Conservation (phyloP, 805 yeast genomes). For the Candida ulmi region DNA sequence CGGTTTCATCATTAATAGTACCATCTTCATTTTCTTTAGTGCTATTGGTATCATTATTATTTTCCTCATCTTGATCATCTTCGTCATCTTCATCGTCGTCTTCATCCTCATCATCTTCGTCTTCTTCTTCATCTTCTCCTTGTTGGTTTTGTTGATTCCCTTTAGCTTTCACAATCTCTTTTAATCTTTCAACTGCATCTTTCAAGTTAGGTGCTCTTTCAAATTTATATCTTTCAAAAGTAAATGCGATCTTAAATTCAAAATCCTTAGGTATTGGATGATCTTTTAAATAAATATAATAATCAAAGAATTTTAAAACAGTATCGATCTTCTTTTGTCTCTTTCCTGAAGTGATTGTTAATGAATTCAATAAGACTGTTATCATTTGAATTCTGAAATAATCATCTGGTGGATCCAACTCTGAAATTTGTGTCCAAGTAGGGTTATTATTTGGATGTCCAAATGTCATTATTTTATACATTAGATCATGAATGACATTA, state of each 20-base stretch:
- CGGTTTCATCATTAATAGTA: too few species aligned
- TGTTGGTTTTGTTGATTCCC: conserved; percentile 11
- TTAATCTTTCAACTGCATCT: conserved; percentile 39
- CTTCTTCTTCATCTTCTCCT: conserved; percentile 19
- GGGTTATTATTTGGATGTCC: conserved; percentile 67
- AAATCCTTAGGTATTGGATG: conserved; percentile 61
- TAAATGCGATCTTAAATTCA: conserved; percentile 44
- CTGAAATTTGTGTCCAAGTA: conserved; percentile 30
- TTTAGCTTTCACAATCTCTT: conserved; percentile 21
- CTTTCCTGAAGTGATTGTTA: conserved; percentile 16
- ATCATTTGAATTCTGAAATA: conserved; percentile 66
- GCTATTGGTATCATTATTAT: conserved; percentile 13
- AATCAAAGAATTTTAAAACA: conserved; percentile 62
- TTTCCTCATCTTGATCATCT: conserved; percentile 21
- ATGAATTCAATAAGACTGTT: conserved; percentile 34
- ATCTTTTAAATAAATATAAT: conserved; percentile 56
- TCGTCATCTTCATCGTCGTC: conserved; percentile 24
- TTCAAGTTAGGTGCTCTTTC: conserved; percentile 30
- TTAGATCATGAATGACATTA: conserved; percentile 41
- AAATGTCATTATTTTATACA: conserved; percentile 52
- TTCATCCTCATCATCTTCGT: conserved; percentile 20
- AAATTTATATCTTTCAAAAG: conserved; percentile 33
- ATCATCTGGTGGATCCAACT: conserved; percentile 58
- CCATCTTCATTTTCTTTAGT: conserved; percentile 17
- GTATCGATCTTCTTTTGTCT: conserved; percentile 25